Conservation (phyloP, 2,329 filamentous ascomycete species). For the Penicillium sp. region DNA sequence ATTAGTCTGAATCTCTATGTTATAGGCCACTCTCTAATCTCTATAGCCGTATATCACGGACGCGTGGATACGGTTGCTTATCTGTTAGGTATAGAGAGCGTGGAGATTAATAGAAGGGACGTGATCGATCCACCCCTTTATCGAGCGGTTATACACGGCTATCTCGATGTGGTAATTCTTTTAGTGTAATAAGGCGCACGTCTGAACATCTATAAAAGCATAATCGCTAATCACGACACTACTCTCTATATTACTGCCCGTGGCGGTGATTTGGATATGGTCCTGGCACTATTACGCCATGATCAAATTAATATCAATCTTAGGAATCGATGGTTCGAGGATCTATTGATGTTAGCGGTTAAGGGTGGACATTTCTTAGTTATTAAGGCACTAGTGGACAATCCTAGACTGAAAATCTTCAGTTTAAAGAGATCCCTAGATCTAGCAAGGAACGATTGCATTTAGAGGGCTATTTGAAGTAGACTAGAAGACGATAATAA, state of each 20-base stretch:
- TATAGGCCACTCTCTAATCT: neutral
- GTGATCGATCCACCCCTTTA: neutral
- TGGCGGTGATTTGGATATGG: neutral
- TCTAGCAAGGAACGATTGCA: too few species aligned
- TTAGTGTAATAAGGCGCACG: neutral
- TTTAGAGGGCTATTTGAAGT: too few species aligned
- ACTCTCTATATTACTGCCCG: neutral
- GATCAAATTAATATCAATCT: neutral
- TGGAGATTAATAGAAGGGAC: neutral
- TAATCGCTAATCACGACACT: neutral
- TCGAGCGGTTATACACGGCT: neutral
- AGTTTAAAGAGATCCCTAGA: too few species aligned
- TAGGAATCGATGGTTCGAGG: neutral
- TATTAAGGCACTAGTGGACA: neutral
- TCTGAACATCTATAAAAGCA: neutral
- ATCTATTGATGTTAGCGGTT: neutral
- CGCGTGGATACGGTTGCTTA: neutral
- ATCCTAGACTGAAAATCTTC: too few species aligned
- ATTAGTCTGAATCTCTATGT: neutral
- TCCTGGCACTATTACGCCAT: neutral
- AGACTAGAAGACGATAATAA: neutral
- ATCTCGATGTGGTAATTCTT: neutral
- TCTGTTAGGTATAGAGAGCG: neutral
- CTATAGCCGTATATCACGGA: neutral
- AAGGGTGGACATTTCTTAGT: neutral